Evolutionary conservation across 2,329 filamentous ascomycete species (phyloP).

Genomic region (Aspergillus udagawae): DNA sequence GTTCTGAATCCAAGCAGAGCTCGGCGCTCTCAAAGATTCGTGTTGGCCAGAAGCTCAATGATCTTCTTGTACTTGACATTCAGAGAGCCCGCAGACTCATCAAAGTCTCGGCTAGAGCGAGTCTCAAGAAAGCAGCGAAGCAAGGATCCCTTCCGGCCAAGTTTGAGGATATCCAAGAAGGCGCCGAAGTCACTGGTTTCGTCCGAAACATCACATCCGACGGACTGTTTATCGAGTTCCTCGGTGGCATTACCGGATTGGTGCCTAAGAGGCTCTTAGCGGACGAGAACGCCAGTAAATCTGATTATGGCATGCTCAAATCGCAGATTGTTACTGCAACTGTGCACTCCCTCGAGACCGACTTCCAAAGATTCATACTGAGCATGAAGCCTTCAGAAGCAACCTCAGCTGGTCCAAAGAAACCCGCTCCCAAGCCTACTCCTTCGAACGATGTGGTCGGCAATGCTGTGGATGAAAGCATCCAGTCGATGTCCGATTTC

Average conservation of each 20-base stretch:
- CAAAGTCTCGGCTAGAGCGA: constrained; percentile 76
- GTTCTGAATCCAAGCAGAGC: constrained; percentile 71
- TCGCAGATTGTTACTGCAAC: constrained; percentile 71
- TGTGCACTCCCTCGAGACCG: constrained; percentile 67
- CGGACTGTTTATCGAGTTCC: constrained; percentile 85
- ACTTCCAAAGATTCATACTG: constrained; percentile 65
- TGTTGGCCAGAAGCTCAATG: constrained; percentile 75
- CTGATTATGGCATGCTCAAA: constrained; percentile 74
- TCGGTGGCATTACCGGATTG: constrained; percentile 69
- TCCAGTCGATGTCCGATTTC: constrained; percentile 67
- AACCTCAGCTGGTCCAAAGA: constrained; percentile 46
- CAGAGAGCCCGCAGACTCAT: constrained; percentile 72
- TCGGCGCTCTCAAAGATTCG: constrained; percentile 75
- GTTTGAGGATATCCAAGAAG: constrained; percentile 68
- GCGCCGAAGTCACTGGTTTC: constrained; percentile 69
- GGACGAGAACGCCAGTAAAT: constrained; percentile 61
- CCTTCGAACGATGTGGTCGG: constrained; percentile 37
- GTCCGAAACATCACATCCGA: constrained; percentile 78
- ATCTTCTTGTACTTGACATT: constrained; percentile 85
- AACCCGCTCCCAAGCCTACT: constrained; percentile 29
- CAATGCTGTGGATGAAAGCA: constrained; percentile 62
- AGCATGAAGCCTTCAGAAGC: constrained; percentile 53
- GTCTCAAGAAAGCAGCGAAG: constrained; percentile 70
- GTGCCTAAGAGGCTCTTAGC: constrained; percentile 75
- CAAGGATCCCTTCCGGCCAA: constrained; percentile 66